Evolutionary conservation across 1,284 basidiomycete genomes (phyloP), one percentile per base, ranked within the genome.

Genomic region (Cutaneotrichosporon sp.): DNA sequence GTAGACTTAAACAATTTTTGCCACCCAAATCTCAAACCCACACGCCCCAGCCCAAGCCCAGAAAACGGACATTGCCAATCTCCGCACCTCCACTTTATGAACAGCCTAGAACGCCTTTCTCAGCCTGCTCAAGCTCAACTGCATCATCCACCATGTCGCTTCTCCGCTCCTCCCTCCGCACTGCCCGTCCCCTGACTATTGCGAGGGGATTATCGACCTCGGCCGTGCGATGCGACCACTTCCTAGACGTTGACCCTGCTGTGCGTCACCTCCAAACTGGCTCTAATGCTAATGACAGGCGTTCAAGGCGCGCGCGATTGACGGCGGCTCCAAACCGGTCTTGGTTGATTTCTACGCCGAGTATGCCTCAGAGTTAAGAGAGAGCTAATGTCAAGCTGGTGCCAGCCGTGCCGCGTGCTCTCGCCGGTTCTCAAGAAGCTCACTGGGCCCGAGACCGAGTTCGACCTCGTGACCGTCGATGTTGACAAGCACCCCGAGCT

Each of bases 281-380:
- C 51, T 42, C 10, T 14, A 14, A 9, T 38, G 40, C 61, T 61
- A 58, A 67, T 61, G 47, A 1, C 57, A 74, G 71, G 65, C 50
- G 16, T 77, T 77, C 71, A 70, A 68, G 53, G 60, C 63, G 42
- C 63, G 70, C 52, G 70, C 64, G 8, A 42, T 71, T 36, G 73
- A 74, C 18, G 63, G 59, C 21, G 38, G 58, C 38, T 50, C 69
- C 32, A 78, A 77, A 66, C 74, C 75, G 3, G 69, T 80, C 36
- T 68, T 81, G 7, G 78, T 81, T n/a, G 77, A 81, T 68, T 81
- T 81, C 67, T 80, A 76, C 61, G 79, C 79, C 46, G 68, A 69
- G 77, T 78, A 62, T 56, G 18, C 18, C 31, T 22, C 21, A 18
- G 10, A 18, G 10, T 5, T 30, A 13, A 16, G 9, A 5, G 11